Evolutionary conservation across 345 rosid genomes (phyloP).

Genomic region (Triadica sebifera): DNA sequence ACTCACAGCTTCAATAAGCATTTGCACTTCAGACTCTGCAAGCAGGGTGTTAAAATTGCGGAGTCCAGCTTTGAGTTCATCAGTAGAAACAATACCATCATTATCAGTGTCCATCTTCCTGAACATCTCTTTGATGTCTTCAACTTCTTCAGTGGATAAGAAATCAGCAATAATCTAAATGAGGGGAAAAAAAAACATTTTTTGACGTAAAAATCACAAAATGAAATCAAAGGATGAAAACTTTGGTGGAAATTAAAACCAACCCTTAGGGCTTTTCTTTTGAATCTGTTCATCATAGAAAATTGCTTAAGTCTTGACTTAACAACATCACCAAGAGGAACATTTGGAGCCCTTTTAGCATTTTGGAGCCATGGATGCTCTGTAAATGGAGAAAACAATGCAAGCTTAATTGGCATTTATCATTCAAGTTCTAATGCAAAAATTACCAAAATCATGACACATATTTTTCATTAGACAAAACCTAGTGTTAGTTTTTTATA

Average conservation of each 20-base stretch:
- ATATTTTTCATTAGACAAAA: not conserved
- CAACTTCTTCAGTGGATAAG: conserved; percentile 85
- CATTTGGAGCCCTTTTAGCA: conserved; percentile 95
- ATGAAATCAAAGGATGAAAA: conserved; percentile 6
- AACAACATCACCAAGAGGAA: conserved; percentile 98
- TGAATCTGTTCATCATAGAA: conserved; percentile 99
- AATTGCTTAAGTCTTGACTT: conserved; percentile 95
- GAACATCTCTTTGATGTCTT: conserved; percentile 90
- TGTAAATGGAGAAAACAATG: conserved; percentile 32
- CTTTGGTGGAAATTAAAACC: conserved; percentile 31
- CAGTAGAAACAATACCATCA: conserved; percentile 82
- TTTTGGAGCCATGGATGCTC: conserved; percentile 99
- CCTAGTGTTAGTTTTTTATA: not conserved
- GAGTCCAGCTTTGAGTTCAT: conserved; percentile 91
- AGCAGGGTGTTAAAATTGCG: conserved; percentile 73
- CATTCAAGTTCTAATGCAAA: not conserved
- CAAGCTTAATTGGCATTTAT: conserved; percentile 7
- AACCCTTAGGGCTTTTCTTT: conserved; percentile 98
- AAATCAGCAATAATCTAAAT: conserved; percentile 92
- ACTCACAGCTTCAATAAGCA: conserved; percentile 96
- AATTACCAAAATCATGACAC: conserved; percentile 2
- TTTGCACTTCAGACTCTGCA: conserved; percentile 90
- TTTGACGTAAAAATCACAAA: not conserved
- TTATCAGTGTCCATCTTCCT: conserved; percentile 88
- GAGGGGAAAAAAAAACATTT: conserved; percentile 8